phyloP scores from a whole-genome alignment of 164 flowering plant species.

The Berberis thunbergii region DNA sequence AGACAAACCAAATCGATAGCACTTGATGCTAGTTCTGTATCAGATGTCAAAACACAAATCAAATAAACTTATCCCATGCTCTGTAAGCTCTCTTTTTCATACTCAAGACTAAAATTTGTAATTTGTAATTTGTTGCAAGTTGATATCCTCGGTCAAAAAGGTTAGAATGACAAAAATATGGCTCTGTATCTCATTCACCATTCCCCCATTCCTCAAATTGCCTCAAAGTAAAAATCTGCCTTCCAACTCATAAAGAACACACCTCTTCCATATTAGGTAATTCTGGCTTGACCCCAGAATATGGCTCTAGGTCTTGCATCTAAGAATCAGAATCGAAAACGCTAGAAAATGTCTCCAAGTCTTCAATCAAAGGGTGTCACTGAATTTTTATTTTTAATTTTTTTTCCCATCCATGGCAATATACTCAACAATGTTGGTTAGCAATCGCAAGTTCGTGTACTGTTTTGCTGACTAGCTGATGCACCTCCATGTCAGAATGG shows the following conservation, averaged over 20 bases:
- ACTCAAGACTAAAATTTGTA: background rate
- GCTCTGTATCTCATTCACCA: background rate
- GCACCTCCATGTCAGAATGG: background rate
- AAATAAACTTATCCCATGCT: too few species aligned
- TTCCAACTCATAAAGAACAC: background rate
- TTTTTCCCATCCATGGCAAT: too few species aligned
- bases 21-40: too few species aligned
- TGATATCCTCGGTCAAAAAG: conserved; percentile 2
- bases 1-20: too few species aligned
- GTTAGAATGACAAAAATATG: background rate
- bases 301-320: too few species aligned
- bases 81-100: background rate
- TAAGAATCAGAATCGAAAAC: too few species aligned
- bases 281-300: background rate
- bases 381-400: too few species aligned
- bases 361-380: too few species aligned
- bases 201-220: background rate
- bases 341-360: too few species aligned
- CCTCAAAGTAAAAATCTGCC: background rate
- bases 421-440: too few species aligned
- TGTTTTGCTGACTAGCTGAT: background rate
- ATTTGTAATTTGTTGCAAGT: conserved; percentile 2
- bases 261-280: background rate
- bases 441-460: too few species aligned
- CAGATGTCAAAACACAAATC: background rate